These are phyloP conservation scores for Ceratobasidium sp. DNA, from an alignment of 1,284 basidiomycete species.

Conservation along the genomic window DNA sequence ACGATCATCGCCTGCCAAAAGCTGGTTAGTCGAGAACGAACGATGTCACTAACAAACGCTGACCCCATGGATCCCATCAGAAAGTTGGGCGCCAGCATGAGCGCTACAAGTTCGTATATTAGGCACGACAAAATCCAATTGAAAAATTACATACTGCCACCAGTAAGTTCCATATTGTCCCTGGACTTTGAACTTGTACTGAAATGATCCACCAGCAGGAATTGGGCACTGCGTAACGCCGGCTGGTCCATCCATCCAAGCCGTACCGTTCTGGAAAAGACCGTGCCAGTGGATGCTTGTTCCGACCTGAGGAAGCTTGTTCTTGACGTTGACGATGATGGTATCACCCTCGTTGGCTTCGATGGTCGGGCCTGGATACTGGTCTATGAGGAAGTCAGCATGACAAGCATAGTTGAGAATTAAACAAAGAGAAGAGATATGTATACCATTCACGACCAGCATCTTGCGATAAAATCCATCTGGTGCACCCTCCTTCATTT, in stretches of 20 bases:
- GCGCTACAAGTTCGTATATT: conserved; percentile 2
- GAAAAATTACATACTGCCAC: conserved; percentile 56
- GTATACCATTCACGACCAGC: conserved; percentile 63
- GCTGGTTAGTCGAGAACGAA: too few species aligned
- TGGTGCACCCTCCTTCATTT: conserved; percentile 56
- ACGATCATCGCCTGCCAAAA: conserved; percentile 57
- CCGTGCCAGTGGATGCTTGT: conserved; percentile 65
- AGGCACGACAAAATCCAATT: too few species aligned
- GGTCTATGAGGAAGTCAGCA: conserved; percentile 51
- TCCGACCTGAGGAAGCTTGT: conserved; percentile 57
- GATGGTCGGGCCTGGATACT: conserved; percentile 65
- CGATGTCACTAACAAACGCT: neutral
- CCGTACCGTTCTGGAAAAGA: conserved; percentile 59
- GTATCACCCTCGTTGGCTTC: conserved; percentile 65
- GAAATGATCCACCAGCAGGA: conserved; percentile 62
- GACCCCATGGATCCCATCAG: conserved; percentile 51
- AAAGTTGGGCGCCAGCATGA: conserved; percentile 40
- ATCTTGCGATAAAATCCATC: conserved; percentile 60
- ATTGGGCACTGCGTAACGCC: conserved; percentile 68
- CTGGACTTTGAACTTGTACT: conserved; percentile 62
- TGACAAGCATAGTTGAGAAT: neutral
- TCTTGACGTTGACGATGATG: conserved; percentile 61
- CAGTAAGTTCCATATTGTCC: conserved; percentile 57
- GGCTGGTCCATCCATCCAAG: conserved; percentile 63
- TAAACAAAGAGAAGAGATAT: neutral